Evolutionary conservation across 371 early-diverging fungal genomes (phyloP).

Genomic region (Mortierella sp.): DNA sequence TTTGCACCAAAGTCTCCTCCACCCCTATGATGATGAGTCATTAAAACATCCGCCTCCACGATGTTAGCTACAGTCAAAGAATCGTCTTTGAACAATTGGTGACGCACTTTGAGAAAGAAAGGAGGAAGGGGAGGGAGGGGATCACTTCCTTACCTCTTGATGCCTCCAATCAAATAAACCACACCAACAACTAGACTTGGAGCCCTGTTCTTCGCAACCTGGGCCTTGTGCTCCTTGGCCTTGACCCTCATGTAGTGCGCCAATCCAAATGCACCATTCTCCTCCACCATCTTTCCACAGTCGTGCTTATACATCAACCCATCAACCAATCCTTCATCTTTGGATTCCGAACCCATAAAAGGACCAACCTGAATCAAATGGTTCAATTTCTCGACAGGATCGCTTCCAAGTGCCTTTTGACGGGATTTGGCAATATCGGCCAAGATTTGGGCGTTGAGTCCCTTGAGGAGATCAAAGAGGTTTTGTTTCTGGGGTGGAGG

Average conservation of each 20-base stretch:
- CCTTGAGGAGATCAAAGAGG: constrained; percentile 53
- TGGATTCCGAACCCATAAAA: constrained; percentile 49
- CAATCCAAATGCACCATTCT: constrained; percentile 46
- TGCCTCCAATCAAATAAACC: constrained; percentile 64
- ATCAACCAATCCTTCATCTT: constrained; percentile 51
- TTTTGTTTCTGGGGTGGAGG: constrained; percentile 62
- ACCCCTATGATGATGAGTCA: constrained; percentile 28
- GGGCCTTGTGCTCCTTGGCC: constrained; percentile 39
- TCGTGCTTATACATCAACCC: constrained; percentile 51
- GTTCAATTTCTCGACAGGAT: constrained; percentile 50
- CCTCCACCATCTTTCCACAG: constrained; percentile 48
- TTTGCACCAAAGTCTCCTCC: constrained; percentile 58
- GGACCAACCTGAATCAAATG: constrained; percentile 52
- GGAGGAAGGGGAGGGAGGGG: too few relatives aligned
- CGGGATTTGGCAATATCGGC: constrained; percentile 57
- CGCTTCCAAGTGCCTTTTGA: constrained; percentile 40
- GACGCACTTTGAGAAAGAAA: too few relatives aligned
- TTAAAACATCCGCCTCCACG: background rate
- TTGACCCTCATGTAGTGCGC: constrained; percentile 49
- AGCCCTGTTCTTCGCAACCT: constrained; percentile 33
- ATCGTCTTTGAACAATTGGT: too few relatives aligned
- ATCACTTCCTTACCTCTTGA: constrained; percentile 35
- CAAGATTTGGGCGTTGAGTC: constrained; percentile 58
- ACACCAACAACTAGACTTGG: constrained; percentile 61
- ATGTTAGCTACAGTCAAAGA: too few relatives aligned